Percentiles rank a stretch among this genome's conserved stretches.
These are phyloP conservation scores for Nicotiana rustica DNA, from an alignment of 305 asterid species.

Conservation along the genomic window DNA sequence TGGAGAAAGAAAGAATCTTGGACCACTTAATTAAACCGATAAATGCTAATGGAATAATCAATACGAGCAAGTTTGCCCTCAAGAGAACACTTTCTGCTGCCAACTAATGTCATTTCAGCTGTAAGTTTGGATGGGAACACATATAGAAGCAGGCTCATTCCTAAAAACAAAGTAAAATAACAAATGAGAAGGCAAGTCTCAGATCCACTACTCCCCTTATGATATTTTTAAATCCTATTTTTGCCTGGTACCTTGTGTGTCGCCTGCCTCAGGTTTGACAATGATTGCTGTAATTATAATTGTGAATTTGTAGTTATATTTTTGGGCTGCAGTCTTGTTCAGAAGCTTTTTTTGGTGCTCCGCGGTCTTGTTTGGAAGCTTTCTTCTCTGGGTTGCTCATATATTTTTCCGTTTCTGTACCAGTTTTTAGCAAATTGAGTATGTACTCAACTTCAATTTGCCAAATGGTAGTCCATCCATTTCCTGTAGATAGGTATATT, in stretches of 20 bases:
- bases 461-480: background rate
- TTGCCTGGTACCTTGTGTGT: conserved; percentile 5
- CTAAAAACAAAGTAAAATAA: background rate
- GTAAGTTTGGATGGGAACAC: conserved; percentile 12
- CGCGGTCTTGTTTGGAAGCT: background rate
- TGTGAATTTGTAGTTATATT: background rate
- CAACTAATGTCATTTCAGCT: background rate
- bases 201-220: background rate
- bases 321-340: conserved; percentile 20
- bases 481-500: background rate
- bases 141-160: background rate
- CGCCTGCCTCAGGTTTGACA: background rate
- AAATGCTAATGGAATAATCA: background rate
- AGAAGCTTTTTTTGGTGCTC: background rate
- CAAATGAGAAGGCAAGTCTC: background rate
- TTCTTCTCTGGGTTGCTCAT: conserved; percentile 9
- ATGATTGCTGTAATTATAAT: background rate
- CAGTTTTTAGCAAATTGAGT: background rate
- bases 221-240: background rate
- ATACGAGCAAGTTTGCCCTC: background rate
- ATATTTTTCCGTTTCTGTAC: background rate
- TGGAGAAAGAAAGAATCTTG: conserved; percentile 1
- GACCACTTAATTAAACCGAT: background rate
- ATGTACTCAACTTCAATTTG: conserved; percentile 1
- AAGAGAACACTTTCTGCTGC: background rate